These are phyloP conservation scores for Polyplosphaeria fusca DNA, from an alignment of 495 filamentous ascomycete genomes.

Conservation along the genomic window DNA sequence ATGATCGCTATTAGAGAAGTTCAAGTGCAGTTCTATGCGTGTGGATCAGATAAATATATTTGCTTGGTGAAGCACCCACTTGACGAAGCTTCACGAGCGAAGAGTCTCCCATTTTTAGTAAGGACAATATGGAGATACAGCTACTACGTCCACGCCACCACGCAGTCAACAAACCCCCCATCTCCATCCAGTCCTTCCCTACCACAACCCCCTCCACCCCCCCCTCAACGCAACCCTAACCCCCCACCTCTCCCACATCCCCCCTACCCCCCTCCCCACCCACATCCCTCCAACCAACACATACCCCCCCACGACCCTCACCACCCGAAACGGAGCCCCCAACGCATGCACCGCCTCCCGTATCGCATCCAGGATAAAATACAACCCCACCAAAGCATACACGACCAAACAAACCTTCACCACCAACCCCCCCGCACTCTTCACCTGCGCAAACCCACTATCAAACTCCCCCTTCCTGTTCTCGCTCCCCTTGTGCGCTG, in stretches of 20 bases:
- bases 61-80: too few relatives aligned
- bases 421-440: slow-evolving; percentile 1
- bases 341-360: slow-evolving; percentile 18
- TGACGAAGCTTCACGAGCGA: too few relatives aligned
- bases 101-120: too few relatives aligned
- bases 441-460: slow-evolving; percentile 10
- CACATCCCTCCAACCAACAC: slow-evolving; percentile 1
- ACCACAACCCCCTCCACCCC: slow-evolving; percentile 3
- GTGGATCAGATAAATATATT: too few relatives aligned
- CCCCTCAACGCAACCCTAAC: slow-evolving; percentile 12
- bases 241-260: slow-evolving; percentile 22
- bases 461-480: slow-evolving; percentile 1
- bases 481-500: not conserved
- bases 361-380: slow-evolving; percentile 30
- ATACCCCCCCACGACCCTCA: slow-evolving; percentile 6
- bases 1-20: too few relatives aligned
- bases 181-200: too few relatives aligned
- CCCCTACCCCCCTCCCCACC: not conserved
- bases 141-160: too few relatives aligned
- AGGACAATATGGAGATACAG: too few relatives aligned
- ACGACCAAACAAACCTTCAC: slow-evolving; percentile 26
- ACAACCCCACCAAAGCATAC: slow-evolving; percentile 25
- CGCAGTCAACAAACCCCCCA: too few relatives aligned
- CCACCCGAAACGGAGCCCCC: slow-evolving; percentile 11
- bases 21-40: too few relatives aligned